Percentiles rank a stretch among this genome's conserved stretches.
These are phyloP conservation scores for Spergularia bocconei DNA, from an alignment of 148 eudicot genomes.

Conservation along the genomic window DNA sequence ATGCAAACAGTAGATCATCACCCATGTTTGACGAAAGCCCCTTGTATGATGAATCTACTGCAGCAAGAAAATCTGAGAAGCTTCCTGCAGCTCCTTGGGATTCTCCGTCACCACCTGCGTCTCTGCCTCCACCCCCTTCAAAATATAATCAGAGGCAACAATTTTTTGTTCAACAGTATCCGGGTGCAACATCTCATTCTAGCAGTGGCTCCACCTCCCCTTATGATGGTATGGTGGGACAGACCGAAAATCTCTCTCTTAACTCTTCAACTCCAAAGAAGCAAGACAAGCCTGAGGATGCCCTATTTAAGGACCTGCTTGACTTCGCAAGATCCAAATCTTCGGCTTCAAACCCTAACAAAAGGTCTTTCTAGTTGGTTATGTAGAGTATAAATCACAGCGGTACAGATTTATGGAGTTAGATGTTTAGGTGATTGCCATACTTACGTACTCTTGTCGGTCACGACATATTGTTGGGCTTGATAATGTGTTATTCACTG, in stretches of 20 bases:
- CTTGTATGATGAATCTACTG: conserved; percentile 38
- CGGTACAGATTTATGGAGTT: conserved; percentile 23
- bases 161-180: conserved; percentile 55
- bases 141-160: conserved; percentile 71
- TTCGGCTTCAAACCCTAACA: conserved; percentile 45
- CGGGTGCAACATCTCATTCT: conserved; percentile 46
- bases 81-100: conserved; percentile 64
- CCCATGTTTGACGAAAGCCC: conserved; percentile 48
- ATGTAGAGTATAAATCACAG: conserved; percentile 11
- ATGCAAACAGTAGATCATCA: conserved; percentile 49
- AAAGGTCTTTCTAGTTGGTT: conserved; percentile 32
- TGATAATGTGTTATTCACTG: conserved; percentile 15
- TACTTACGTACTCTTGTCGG: conserved; percentile 3
- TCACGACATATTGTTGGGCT: background rate
- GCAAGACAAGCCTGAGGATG: conserved; percentile 66
- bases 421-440: conserved; percentile 24
- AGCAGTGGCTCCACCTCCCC: conserved; percentile 61
- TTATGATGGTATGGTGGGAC: conserved; percentile 64
- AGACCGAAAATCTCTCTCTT: conserved; percentile 58
- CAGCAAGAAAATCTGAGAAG: conserved; percentile 36
- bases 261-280: conserved; percentile 50
- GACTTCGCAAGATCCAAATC: conserved; percentile 81
- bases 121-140: conserved; percentile 79
- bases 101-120: conserved; percentile 39
- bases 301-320: conserved; percentile 70